These are phyloP conservation scores for Trametes coccinea DNA, from an alignment of 768 basidiomycete genomes.

Conservation along the genomic window DNA sequence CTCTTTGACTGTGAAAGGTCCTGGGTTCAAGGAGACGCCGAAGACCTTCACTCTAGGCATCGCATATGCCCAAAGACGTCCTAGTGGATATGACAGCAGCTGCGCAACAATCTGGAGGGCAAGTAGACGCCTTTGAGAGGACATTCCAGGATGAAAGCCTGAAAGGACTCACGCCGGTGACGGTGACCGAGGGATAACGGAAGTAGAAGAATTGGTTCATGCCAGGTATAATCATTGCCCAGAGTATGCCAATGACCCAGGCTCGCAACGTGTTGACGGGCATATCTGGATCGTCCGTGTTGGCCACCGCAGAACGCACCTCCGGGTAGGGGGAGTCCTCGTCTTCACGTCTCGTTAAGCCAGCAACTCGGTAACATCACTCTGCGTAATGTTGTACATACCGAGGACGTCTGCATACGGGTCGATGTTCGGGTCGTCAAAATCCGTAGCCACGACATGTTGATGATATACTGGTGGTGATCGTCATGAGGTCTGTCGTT, in stretches of 20 bases:
- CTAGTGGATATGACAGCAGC: constrained; percentile 65
- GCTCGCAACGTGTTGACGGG: constrained; percentile 38
- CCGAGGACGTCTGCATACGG: constrained; percentile 27
- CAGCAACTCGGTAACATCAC: background rate
- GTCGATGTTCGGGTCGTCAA: constrained; percentile 39
- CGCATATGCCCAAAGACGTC: constrained; percentile 55
- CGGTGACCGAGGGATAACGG: constrained; percentile 53
- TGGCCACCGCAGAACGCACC: constrained; percentile 51
- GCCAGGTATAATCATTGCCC: constrained; percentile 66
- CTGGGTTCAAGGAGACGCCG: constrained; percentile 58
- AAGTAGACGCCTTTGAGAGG: background rate
- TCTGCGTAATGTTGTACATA: background rate
- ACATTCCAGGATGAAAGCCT: background rate
- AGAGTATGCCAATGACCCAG: constrained; percentile 42
- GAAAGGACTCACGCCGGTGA: constrained; percentile 30
- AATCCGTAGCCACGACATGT: constrained; percentile 21
- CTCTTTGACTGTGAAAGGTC: constrained; percentile 76
- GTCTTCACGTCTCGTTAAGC: constrained; percentile 21
- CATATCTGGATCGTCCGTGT: constrained; percentile 48
- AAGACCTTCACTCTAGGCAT: constrained; percentile 54
- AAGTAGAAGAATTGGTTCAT: constrained; percentile 81
- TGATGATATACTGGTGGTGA: background rate
- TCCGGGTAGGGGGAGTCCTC: constrained; percentile 58
- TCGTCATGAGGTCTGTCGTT: background rate
- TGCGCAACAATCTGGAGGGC: constrained; percentile 56